phyloP scores from a whole-genome alignment of 2,329 filamentous ascomycete species.

The Emergomyces orientalis region DNA sequence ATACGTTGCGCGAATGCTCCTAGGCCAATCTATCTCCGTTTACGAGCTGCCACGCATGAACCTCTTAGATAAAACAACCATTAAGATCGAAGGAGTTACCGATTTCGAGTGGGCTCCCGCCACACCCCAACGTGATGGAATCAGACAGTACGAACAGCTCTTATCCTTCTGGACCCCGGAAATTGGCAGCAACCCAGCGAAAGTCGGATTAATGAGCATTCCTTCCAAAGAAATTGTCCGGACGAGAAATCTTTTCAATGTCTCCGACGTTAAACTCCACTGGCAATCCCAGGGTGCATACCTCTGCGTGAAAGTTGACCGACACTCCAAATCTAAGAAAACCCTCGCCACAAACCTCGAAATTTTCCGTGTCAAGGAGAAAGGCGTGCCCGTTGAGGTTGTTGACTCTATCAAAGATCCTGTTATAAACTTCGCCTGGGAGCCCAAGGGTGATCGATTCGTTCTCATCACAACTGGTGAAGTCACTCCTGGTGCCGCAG shows the following conservation, averaged over 20 bases:
- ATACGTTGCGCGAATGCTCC: conserved; percentile 86
- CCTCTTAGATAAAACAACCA: conserved; percentile 76
- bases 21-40: conserved; percentile 78
- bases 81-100: conserved; percentile 94
- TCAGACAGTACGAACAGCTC: conserved; percentile 90
- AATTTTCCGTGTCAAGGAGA: conserved; percentile 95
- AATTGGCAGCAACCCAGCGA: conserved; percentile 93
- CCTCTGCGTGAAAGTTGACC: conserved; percentile 95
- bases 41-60: conserved; percentile 87
- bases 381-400: conserved; percentile 96
- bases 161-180: conserved; percentile 99
- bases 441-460: conserved; percentile 94
- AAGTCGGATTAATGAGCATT: conserved; percentile 92
- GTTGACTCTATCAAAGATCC: conserved; percentile 97
- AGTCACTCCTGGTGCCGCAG: conserved; percentile 64
- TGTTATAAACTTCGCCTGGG: conserved; percentile 99
- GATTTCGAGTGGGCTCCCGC: conserved; percentile 98
- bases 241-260: conserved; percentile 94
- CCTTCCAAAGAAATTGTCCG: conserved; percentile 90
- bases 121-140: conserved; percentile 66
- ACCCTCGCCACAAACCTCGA: conserved; percentile 93
- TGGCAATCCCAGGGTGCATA: conserved; percentile 95
- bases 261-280: conserved; percentile 93
- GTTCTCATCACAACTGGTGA: conserved; percentile 94
- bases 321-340: conserved; percentile 98